Evolutionary conservation across 2,329 filamentous ascomycete species (phyloP), one percentile per base, ranked within the genome.

Genomic region (Leptographium procerum): DNA sequence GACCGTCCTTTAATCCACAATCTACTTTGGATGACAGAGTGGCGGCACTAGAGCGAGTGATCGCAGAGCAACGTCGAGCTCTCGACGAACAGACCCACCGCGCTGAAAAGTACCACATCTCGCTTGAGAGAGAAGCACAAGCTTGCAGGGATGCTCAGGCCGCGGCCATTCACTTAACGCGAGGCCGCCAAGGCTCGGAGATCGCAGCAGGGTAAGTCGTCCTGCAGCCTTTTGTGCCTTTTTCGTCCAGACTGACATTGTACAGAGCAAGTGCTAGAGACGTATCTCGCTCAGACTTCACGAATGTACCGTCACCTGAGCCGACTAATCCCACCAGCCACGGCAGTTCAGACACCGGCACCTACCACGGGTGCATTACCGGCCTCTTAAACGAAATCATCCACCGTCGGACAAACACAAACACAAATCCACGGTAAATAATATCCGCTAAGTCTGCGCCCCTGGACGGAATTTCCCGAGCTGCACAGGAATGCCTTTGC

Each of bases 381-480:
- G 14, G 6, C 14, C 36, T 43, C 36, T 19, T 14, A 11, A 43
- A 43, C 36, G 19, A 43, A 43, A 16, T 13, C 36, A 19, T 13
- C 13, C 13, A 43, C 36, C 13, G 36, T 19, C 36, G 52, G 52
- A n/a, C 52, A 33, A 11, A 56, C 54, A 10, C 7, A 13, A 19
- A 50, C 50, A 16, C 10, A 14, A n/a, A n/a, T n/a, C n/a, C n/a
- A n/a, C 4, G 22, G 26, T 6, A 56, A 56, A 36, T 56, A 56
- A 43, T 50, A 56, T 43, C 54, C 54, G 8, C 19, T 56, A 29
- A 43, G 19, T 11, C 11, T 56, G 10, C 43, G 54, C 59, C 70
- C 75, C 29, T 81, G 78, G 78, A 65, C 67, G 4, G 74, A 76
- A 6, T 66, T 80, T 66, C 70, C 16, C 6, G 10, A 36, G 34